Evolutionary conservation across 257 asterid species (phyloP).

Genomic region (Nyctanthes arbortristis): DNA sequence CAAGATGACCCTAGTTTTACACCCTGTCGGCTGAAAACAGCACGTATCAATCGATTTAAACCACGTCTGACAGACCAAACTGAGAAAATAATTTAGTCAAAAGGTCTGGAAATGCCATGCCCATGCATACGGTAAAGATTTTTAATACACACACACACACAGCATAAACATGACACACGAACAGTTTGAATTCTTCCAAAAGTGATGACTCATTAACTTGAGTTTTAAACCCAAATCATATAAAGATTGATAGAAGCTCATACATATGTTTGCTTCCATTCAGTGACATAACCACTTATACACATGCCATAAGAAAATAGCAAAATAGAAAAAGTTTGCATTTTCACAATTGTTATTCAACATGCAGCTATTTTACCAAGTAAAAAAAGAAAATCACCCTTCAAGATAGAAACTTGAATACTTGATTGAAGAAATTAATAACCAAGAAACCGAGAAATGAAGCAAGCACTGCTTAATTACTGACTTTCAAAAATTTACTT

Average conservation of each 20-base stretch:
- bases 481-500: constrained; percentile 1
- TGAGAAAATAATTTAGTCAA: background rate
- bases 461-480: background rate
- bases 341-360: constrained; percentile 14
- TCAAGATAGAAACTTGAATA: too few species aligned
- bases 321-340: constrained; percentile 9
- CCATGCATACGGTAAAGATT: background rate
- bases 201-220: background rate
- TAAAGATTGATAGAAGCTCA: constrained; percentile 1
- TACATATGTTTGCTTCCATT: background rate
- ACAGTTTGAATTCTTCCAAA: constrained; percentile 5
- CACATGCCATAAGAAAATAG: background rate
- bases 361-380: constrained; percentile 32
- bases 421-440: constrained; percentile 3
- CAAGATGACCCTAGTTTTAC: constrained; percentile 1
- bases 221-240: constrained; percentile 15
- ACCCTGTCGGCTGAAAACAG: background rate
- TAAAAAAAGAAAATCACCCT: constrained; percentile 10
- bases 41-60: background rate
- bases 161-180: constrained; percentile 9
- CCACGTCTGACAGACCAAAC: constrained; percentile 12
- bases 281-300: background rate
- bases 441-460: background rate
- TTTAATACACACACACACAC: background rate
- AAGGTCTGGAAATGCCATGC: background rate